Conservation (phyloP, 73 alveolate genomes). For the Stentor coeruleus region DNA sequence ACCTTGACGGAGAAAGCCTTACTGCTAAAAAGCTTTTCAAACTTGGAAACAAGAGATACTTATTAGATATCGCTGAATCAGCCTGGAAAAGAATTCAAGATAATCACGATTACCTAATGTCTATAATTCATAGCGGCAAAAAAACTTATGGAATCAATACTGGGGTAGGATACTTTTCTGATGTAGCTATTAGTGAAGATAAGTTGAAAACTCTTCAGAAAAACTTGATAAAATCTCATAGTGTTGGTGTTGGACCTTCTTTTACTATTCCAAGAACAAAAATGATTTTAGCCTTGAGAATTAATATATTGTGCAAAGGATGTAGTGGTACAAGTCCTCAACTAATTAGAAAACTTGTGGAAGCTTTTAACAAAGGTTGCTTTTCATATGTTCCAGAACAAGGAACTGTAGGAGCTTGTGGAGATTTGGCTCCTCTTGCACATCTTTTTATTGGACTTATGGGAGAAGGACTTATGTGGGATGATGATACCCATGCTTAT, state of each 20-base stretch:
- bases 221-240: conserved; percentile 55
- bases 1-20: neutral
- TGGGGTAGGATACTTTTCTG: conserved; percentile 54
- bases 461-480: conserved; percentile 61
- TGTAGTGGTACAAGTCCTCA: conserved; percentile 45
- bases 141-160: conserved; percentile 52
- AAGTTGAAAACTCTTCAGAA: conserved; percentile 41
- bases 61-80: neutral
- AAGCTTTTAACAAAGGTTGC: conserved; percentile 40
- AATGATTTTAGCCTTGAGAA: conserved; percentile 42
- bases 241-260: conserved; percentile 53
- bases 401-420: conserved; percentile 72
- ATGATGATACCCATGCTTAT: conserved; percentile 32
- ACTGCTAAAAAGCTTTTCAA: neutral
- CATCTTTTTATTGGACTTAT: conserved; percentile 48
- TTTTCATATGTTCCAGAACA: conserved; percentile 53
- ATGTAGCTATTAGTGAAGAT: conserved; percentile 38
- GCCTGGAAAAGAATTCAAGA: conserved; percentile 32
- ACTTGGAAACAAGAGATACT: neutral
- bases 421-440: conserved; percentile 61
- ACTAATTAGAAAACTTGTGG: conserved; percentile 28
- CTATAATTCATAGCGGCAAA: conserved; percentile 27
- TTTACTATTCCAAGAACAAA: conserved; percentile 31
- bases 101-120: conserved; percentile 29
- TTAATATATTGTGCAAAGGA: conserved; percentile 55